Evolutionary conservation across 257 asterid genomes (phyloP).

Genomic region (Solanum dulcamara): DNA sequence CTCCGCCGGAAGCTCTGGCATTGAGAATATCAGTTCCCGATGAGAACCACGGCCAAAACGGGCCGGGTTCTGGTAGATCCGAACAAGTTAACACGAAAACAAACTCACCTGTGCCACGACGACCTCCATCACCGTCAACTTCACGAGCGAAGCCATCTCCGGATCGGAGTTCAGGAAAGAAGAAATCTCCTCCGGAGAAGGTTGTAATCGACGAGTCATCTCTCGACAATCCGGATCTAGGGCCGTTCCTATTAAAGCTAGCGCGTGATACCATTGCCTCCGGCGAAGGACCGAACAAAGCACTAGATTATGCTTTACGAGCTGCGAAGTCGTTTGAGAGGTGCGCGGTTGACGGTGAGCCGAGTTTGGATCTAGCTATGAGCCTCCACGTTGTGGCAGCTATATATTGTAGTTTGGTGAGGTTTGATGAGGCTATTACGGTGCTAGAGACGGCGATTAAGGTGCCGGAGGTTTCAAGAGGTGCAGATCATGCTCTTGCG

Average conservation of each 20-base stretch:
- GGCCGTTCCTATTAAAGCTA: slow-evolving; percentile 74
- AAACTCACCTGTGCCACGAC: slow-evolving; percentile 64
- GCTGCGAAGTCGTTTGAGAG: slow-evolving; percentile 74
- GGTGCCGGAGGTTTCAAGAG: slow-evolving; percentile 72
- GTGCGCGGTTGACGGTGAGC: slow-evolving; percentile 67
- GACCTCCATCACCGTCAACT: slow-evolving; percentile 85
- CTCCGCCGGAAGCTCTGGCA: slow-evolving; percentile 72
- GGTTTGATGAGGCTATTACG: slow-evolving; percentile 87
- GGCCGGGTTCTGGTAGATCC: slow-evolving; percentile 52
- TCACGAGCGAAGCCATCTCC: slow-evolving; percentile 92
- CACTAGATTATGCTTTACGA: slow-evolving; percentile 77
- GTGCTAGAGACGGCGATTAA: slow-evolving; percentile 81
- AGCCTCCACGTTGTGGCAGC: slow-evolving; percentile 97
- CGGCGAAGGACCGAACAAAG: slow-evolving; percentile 83
- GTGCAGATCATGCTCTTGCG: slow-evolving; percentile 96
- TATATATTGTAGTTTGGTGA: slow-evolving; percentile 86
- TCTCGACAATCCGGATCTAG: slow-evolving; percentile 97
- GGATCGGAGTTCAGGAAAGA: slow-evolving; percentile 75
- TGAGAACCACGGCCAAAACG: slow-evolving; percentile 24
- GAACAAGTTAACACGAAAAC: slow-evolving; percentile 31
- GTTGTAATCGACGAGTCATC: slow-evolving; percentile 49
- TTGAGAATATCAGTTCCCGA: slow-evolving; percentile 54
- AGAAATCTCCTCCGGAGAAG: slow-evolving; percentile 75
- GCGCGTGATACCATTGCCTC: slow-evolving; percentile 91
- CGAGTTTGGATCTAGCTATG: slow-evolving; percentile 90